Conservation (phyloP, 139 green algal genomes). For the Ostreobium quekettii region DNA sequence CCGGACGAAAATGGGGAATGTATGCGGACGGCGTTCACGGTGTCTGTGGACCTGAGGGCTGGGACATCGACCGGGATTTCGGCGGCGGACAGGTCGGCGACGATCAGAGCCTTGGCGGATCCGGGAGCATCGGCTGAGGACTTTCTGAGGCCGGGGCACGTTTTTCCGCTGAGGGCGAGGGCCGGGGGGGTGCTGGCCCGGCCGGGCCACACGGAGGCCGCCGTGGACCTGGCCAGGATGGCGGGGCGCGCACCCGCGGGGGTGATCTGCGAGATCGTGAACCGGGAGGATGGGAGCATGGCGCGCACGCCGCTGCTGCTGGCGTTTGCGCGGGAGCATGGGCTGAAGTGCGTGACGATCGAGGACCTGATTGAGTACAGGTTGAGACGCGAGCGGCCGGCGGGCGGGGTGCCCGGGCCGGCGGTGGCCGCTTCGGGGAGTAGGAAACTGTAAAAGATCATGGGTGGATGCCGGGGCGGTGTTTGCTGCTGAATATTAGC, state of each 20-base stretch:
- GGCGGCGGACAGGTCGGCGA: slow-evolving; percentile 79
- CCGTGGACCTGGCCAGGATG: slow-evolving; percentile 82
- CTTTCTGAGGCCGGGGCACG: slow-evolving; percentile 90
- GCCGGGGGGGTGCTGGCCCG: slow-evolving; percentile 72
- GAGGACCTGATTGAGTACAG: slow-evolving; percentile 73
- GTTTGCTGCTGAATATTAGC: too few relatives aligned
- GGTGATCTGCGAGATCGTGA: slow-evolving; percentile 92
- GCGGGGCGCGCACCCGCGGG: slow-evolving; percentile 79
- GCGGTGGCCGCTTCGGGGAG: too few relatives aligned
- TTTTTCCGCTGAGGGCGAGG: slow-evolving; percentile 82
- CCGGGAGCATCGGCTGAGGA: slow-evolving; percentile 39
- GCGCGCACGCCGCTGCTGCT: slow-evolving; percentile 67
- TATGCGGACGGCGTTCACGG: slow-evolving; percentile 92
- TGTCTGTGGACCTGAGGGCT: slow-evolving; percentile 73
- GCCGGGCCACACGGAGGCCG: slow-evolving; percentile 88
- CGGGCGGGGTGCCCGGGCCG: too few relatives aligned
- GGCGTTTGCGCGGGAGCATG: slow-evolving; percentile 67
- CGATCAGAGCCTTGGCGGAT: slow-evolving; percentile 68
- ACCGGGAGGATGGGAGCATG: slow-evolving; percentile 76
- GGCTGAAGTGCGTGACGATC: slow-evolving; percentile 86
- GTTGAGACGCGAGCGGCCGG: slow-evolving; percentile 30
- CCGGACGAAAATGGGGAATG: slow-evolving; percentile 68
- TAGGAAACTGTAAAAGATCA: too few relatives aligned
- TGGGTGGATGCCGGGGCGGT: too few relatives aligned
- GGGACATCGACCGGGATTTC: slow-evolving; percentile 87